Evolutionary conservation across 2,329 filamentous ascomycete genomes (phyloP), one percentile per base, ranked within the genome.

Genomic region (Bipolaris victoriae): DNA sequence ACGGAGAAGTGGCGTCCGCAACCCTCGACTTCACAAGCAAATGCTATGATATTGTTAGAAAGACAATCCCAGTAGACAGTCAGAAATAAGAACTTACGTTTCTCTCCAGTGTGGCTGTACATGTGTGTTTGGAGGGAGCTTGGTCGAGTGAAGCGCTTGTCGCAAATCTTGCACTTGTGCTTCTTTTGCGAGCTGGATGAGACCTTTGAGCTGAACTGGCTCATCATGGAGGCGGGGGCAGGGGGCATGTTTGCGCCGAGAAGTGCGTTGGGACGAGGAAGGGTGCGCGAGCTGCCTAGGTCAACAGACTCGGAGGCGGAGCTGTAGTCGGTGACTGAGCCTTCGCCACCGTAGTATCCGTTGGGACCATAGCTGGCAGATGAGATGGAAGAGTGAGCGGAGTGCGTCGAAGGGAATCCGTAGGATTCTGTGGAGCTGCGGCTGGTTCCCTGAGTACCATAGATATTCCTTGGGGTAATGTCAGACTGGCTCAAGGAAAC

Each of bases 81-180:
- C 9, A 6, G 7, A 7, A 5, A 15, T 26, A 3, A 1, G 88
- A 2, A 88, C 92, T 84, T 86, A 97, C 92, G 94, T 82, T 98
- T 98, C 78, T 98, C 94, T 74, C 94, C 94, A 54, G 94, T 98
- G 74, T 98, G 94, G 78, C 92, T 97, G 80, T 97, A 97, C 90
- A 97, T 97, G 76, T 98, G 94, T 31, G 94, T 98, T 76, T 97
- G 94, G 37, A 98, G 79, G 13, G 94, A 97, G 74, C 92, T 97
- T 1, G 94, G 94, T 52, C 94, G 86, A 2, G 94, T 97, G 77
- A 98, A 98, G 41, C 94, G 88, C 84, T 98, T 97, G 79, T 97
- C 94, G 82, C 94, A 98, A 58, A 98, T 91, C 81, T 97, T 97
- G 86, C 94, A 98, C 83, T 97, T 97, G 82, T 98, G 95, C 84